phyloP scores from a whole-genome alignment of 2,329 filamentous ascomycete species.

The Neofusicoccum umdonicola region DNA sequence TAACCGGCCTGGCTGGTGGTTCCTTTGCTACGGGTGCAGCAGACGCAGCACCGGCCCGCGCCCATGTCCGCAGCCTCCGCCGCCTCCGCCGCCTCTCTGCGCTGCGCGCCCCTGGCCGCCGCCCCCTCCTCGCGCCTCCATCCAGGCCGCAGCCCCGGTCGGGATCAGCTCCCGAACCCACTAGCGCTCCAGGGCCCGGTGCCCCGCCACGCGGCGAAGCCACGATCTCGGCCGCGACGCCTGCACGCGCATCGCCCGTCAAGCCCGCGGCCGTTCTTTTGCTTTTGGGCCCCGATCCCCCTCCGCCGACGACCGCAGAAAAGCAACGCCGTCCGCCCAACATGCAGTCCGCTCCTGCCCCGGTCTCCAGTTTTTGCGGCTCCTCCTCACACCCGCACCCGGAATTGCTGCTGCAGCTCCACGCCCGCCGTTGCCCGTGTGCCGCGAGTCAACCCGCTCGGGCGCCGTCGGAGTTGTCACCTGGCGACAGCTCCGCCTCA shows the following conservation, averaged over 20 bases:
- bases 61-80: not conserved
- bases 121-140: not conserved
- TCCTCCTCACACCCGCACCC: not conserved
- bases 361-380: not conserved
- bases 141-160: slow-evolving; percentile 4
- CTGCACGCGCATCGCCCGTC: not conserved
- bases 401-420: not conserved
- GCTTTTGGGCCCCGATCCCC: not conserved
- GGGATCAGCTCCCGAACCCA: slow-evolving; percentile 3
- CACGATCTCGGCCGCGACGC: slow-evolving; percentile 11
- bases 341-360: not conserved
- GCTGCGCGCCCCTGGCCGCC: not conserved
- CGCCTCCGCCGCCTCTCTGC: not conserved
- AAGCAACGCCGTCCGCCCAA: not conserved
- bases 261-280: not conserved
- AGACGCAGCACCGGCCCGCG: not conserved
- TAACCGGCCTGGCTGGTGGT: not conserved
- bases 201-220: slow-evolving; percentile 15
- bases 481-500: not conserved
- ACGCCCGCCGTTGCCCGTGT: not conserved
- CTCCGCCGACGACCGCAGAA: not conserved
- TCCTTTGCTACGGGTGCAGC: not conserved
- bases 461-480: not conserved
- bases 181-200: slow-evolving; percentile 8
- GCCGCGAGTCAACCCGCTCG: not conserved